Evolutionary conservation across 331 rosid genomes (phyloP).

Genomic region (Dryas integrifolia): DNA sequence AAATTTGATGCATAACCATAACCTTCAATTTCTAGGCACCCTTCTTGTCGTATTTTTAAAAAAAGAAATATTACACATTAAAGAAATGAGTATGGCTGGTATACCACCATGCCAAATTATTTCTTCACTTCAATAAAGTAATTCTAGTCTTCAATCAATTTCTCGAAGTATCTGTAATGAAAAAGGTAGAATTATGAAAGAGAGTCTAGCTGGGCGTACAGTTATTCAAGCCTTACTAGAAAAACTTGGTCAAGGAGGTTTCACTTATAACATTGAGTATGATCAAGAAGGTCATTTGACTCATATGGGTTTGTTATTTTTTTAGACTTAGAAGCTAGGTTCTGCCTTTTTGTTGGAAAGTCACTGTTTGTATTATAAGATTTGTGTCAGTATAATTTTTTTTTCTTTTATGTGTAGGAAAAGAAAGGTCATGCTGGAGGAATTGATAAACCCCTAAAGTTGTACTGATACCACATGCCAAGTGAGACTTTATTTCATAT

Average conservation of each 20-base stretch:
- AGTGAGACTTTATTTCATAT: no score
- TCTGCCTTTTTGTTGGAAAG: no score
- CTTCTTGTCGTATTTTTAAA: not conserved
- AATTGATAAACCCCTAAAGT: no score
- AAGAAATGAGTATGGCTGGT: not conserved
- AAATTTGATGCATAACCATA: not conserved
- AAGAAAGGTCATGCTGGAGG: no score
- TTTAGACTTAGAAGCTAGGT: no score
- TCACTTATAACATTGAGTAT: not conserved
- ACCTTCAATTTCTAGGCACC: not conserved
- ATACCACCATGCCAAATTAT: not conserved
- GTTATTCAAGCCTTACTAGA: slow-evolving; percentile 5
- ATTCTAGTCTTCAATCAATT: not conserved
- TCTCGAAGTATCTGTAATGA: not conserved
- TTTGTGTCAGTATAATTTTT: no score
- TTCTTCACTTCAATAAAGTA: not conserved
- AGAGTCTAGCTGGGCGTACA: not conserved
- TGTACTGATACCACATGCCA: no score
- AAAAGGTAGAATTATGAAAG: not conserved
- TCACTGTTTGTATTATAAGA: no score
- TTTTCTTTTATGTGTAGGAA: no score
- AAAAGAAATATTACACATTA: not conserved
- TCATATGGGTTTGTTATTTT: not conserved
- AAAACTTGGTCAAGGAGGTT: not conserved
- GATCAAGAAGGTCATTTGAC: not conserved